Base-by-base conservation (phyloP, 192 early-diverging fungal species). In the Dissophora ornata region DNA sequence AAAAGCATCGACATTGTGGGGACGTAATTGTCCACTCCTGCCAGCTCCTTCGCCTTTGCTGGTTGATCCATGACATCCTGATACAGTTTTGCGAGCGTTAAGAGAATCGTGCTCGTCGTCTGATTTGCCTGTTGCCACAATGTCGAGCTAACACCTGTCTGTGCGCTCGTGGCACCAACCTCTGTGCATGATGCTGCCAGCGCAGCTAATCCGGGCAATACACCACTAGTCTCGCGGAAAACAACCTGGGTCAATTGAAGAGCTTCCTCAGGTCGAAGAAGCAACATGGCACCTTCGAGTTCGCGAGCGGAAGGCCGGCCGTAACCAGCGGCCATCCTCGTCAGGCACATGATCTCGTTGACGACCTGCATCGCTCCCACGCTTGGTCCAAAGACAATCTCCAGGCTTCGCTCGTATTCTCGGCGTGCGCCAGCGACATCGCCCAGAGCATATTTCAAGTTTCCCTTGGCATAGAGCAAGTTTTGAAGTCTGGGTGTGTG, bases 71-170 rank as follows among this genome's bases (percentile, higher is more conserved):
- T 82, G 26, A 80, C 78, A 73, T 97, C 95, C 84, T 96, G 94
- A 81, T 89, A 92, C 48, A 97, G 83, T 79, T 95, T 97, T 15
- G 94, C 94, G 44, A 97, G 82, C 8, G 92, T 94, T 64, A 95
- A 85, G 53, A 96, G 78, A 26, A 96, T 85, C 10, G 86, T 86
- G 26, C 88, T 87, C 1, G 90, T 91, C 0, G 92, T 89, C 51
- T 90, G 86, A 22, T 83, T 81, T 3, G 82, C 67, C 50, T 87
- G 84, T 40, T 88, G 87, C 64, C 82, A 61, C 1, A 84, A 62
- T 3, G 58, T 80, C 61, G 71, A 81, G 62, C 71, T 78, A 59
- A 66, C 32, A 22, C 58, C 79, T 3, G 49, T 69, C 15, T 69
- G 45, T 4, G 57, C 34, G 52, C 45, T 34, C 12, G 36, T 36